A percentile compares a stretch with the other conserved stretches of the same genome.
Evolutionary conservation across 805 yeast species (phyloP).

Genomic region (Candida caryicola): DNA sequence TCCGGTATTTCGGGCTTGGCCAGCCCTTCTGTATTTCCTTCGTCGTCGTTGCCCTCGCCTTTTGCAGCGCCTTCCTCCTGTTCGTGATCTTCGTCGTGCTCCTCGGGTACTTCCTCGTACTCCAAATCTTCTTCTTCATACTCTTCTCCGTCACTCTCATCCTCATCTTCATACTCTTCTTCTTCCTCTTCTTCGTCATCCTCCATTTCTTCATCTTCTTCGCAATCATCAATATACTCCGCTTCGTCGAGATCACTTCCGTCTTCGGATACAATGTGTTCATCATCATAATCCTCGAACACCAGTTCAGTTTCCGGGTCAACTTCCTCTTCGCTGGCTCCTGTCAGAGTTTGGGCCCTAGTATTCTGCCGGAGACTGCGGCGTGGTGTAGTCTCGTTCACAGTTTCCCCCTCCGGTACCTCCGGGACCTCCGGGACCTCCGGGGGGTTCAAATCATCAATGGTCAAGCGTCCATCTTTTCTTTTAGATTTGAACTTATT

Average conservation of each 20-base stretch:
- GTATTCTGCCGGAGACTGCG: too few species aligned
- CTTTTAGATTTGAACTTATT: too few species aligned
- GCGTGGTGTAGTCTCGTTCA: too few species aligned
- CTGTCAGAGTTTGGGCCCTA: too few species aligned
- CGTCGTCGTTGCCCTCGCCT: conserved; percentile 1
- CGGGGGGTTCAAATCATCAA: too few species aligned
- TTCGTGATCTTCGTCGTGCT: neutral
- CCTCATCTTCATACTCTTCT: conserved; percentile 8
- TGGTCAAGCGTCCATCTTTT: neutral
- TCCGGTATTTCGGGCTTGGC: neutral
- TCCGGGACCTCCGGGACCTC: too few species aligned
- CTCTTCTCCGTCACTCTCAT: conserved; percentile 5
- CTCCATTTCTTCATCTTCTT: neutral
- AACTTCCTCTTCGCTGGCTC: too few species aligned
- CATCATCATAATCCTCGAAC: neutral
- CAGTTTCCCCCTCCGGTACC: too few species aligned
- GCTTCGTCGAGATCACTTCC: neutral
- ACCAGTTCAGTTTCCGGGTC: too few species aligned
- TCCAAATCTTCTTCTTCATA: conserved; percentile 2
- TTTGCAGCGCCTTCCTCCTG: neutral
- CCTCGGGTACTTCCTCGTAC: conserved; percentile 1
- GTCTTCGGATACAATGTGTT: neutral
- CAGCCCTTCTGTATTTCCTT: neutral
- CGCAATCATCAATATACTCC: neutral
- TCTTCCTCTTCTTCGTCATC: conserved; percentile 11